Evolutionary conservation across 805 yeast genomes (phyloP), one percentile per base, ranked within the genome.

Genomic region (Metschnikowia kunwiensis): DNA sequence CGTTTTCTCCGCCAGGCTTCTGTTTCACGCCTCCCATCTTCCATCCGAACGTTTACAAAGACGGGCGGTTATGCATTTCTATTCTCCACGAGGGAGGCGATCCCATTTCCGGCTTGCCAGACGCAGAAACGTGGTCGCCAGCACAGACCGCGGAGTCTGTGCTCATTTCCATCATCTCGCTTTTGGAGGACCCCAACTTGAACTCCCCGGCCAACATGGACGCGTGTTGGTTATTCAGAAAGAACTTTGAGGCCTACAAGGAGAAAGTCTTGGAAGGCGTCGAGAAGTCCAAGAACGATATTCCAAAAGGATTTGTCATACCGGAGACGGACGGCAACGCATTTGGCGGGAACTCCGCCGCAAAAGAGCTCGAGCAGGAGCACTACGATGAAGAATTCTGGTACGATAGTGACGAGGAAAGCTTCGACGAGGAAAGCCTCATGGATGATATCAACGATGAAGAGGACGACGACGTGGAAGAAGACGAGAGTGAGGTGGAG

Each of bases 151-250:
- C 87, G 7, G 97, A 91, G 63, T 72, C 85, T 21, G 96, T 91
- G 7, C 74, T 91, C 53, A 83, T 91, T 37, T 85, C 95, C 22
- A 89, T 91, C 47, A 84, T 91, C 13, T 87, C 96, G 7, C 72
- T 91, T 34, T 73, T 91, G 51, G 95, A 88, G 54, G 97, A 91
- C 60, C 97, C 97, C 36, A 91, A 91, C 64, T 82, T 86, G 41
- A 77, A 79, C 43, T 86, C 96, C 1, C 97, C 97, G 5, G 97
- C 97, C 5, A 91, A 91, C 60, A 89, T 91, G 33, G 97, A 91
- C 60, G 97, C 97, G 12, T 85, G 95, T 13, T 87, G 88, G 28
- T 86, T 84, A 51, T 88, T 86, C 76, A 74, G 95, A 53, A 86
- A 85, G 53, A 77, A 83, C 60, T 81, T 82, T 19, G 86, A 80